These are phyloP conservation scores for Leishmania mexicana DNA, from an alignment of 208 protist species.

Conservation along the genomic window DNA sequence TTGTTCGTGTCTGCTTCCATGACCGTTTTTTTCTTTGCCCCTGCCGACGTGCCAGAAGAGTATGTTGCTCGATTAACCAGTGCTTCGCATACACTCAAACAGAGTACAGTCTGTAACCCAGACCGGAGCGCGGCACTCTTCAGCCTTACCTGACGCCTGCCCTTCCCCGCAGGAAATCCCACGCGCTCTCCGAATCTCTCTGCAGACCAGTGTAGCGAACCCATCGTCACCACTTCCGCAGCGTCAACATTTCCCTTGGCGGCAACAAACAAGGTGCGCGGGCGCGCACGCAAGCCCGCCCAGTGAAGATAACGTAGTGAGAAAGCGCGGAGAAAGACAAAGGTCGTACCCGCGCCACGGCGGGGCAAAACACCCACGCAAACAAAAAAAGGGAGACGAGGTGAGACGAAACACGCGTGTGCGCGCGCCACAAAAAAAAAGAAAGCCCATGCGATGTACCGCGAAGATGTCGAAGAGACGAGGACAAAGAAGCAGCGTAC, in stretches of 20 bases:
- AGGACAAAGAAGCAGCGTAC: no score
- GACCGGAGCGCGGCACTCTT: neutral
- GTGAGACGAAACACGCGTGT: neutral
- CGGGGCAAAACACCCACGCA: neutral
- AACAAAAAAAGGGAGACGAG: neutral
- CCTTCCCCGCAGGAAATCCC: neutral
- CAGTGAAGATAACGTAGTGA: no score
- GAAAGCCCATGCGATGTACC: slow-evolving; percentile 4
- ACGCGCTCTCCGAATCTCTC: neutral
- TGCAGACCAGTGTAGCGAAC: neutral
- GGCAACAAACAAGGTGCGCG: neutral
- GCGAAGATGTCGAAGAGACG: neutral
- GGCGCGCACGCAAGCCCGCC: no score
- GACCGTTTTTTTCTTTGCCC: neutral
- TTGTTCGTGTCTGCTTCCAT: neutral
- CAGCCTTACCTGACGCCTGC: neutral
- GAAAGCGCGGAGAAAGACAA: no score
- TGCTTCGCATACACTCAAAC: neutral
- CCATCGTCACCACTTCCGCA: neutral
- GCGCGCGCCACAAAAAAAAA: neutral
- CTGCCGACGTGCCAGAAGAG: neutral
- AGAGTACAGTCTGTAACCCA: neutral
- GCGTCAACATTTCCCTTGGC: neutral
- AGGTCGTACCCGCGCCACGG: no score
- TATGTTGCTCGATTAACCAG: neutral